A percentile compares a stretch with the other conserved stretches of the same genome.
Conservation (phyloP, 441 rosid species). For the Eutrema salsugineum region DNA sequence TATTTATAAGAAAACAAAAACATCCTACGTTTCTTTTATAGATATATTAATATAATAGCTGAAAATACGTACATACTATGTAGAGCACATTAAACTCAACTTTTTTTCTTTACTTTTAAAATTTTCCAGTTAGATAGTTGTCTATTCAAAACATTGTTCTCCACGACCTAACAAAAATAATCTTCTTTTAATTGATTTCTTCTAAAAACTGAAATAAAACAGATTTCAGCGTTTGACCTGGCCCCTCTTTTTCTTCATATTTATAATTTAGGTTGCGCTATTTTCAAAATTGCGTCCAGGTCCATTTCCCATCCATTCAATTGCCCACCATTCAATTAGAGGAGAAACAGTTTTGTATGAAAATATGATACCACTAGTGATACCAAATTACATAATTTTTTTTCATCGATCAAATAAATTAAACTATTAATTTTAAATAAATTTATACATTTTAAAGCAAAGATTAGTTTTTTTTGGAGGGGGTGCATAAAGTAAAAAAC, state of each 20-base stretch:
- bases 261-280: not conserved
- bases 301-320: not conserved
- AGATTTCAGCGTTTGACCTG: slow-evolving; percentile 3
- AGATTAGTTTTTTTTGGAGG: no score
- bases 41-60: not conserved
- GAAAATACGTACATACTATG: not conserved
- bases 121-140: slow-evolving; percentile 1
- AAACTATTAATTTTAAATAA: no score
- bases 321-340: no score
- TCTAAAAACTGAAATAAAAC: not conserved
- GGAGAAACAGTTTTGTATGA: no score
- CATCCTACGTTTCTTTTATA: not conserved
- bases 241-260: not conserved
- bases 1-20: not conserved
- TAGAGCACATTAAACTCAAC: not conserved
- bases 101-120: not conserved
- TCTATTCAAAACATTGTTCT: not conserved
- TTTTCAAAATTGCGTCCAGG: not conserved
- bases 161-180: slow-evolving; percentile 1
- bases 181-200: not conserved
- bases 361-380: no score
- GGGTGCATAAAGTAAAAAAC: no score
- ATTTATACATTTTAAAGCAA: no score
- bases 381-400: no score
- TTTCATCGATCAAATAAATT: no score